A percentile compares a stretch with the other conserved stretches of the same genome.
Evolutionary conservation across 202 grass and related monocot species (phyloP).

Genomic region (Eragrostis tef): DNA sequence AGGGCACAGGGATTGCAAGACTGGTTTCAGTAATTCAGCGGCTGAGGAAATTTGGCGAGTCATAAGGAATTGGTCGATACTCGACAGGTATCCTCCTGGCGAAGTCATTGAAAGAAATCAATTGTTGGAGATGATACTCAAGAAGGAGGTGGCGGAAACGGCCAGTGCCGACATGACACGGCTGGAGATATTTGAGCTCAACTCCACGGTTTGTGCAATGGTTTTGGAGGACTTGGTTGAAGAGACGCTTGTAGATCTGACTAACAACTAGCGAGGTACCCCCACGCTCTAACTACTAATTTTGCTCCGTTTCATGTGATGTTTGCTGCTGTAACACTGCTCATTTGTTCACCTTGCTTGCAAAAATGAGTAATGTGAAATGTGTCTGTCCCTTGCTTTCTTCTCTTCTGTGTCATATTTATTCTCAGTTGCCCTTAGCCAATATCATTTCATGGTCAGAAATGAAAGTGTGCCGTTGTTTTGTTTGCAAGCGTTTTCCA

Average conservation of each 20-base stretch:
- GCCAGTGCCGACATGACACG: conserved; percentile 35
- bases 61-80: conserved; percentile 79
- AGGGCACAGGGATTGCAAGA: conserved; percentile 35
- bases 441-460: conserved; percentile 25
- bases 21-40: conserved; percentile 35
- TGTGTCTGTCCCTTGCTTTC: conserved; percentile 29
- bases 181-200: conserved; percentile 63
- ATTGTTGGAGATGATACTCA: conserved; percentile 71
- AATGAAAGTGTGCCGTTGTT: conserved; percentile 35
- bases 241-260: conserved; percentile 59
- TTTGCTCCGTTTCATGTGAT: conserved; percentile 53
- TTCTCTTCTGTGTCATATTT: conserved; percentile 30
- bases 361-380: conserved; percentile 48
- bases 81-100: conserved; percentile 49
- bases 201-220: conserved; percentile 50
- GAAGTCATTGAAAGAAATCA: conserved; percentile 51
- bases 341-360: conserved; percentile 46
- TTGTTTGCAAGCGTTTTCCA: background rate
- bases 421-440: conserved; percentile 9
- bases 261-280: conserved; percentile 58
- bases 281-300: conserved; percentile 46
- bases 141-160: conserved; percentile 55
- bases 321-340: conserved; percentile 58
- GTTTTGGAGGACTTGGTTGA: conserved; percentile 72
- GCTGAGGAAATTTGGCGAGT: conserved; percentile 70